Percentiles rank a stretch among this genome's conserved stretches.
phyloP scores from a whole-genome alignment of 2,329 filamentous ascomycete genomes.

The Colletotrichum incanum region DNA sequence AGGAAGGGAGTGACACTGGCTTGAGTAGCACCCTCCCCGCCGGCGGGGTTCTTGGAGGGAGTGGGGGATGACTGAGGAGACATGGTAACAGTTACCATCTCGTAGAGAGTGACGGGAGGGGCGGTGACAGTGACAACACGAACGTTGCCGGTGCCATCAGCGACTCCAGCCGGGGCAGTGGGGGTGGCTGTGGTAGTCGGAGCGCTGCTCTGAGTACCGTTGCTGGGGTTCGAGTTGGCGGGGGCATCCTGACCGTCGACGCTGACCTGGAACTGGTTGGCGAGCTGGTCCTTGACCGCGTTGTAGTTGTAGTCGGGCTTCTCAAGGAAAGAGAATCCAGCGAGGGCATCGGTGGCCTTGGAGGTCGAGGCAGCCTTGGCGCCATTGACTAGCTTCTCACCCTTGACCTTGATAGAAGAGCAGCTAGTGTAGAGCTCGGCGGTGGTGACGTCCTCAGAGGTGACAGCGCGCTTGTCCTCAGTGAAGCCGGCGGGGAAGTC shows the following conservation, averaged over 20 bases:
- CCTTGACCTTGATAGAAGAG: slow-evolving; percentile 42
- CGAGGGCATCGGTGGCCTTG: slow-evolving; percentile 36
- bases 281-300: slow-evolving; percentile 63
- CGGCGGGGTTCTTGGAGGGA: slow-evolving; percentile 57
- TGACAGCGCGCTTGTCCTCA: slow-evolving; percentile 41
- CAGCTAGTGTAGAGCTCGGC: slow-evolving; percentile 58
- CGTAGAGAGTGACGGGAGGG: slow-evolving; percentile 41
- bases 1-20: slow-evolving; percentile 41
- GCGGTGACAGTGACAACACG: slow-evolving; percentile 43
- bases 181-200: slow-evolving; percentile 43
- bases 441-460: slow-evolving; percentile 36
- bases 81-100: slow-evolving; percentile 58
- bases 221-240: slow-evolving; percentile 37
- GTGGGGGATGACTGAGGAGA: slow-evolving; percentile 52
- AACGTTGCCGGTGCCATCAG: slow-evolving; percentile 13
- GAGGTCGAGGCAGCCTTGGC: slow-evolving; percentile 34
- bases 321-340: slow-evolving; percentile 50
- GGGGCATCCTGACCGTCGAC: slow-evolving; percentile 49
- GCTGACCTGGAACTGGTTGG: slow-evolving; percentile 61
- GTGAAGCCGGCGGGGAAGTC: slow-evolving; percentile 53
- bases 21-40: slow-evolving; percentile 48
- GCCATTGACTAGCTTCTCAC: slow-evolving; percentile 31
- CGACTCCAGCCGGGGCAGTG: slow-evolving; percentile 16
- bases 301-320: slow-evolving; percentile 59
- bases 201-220: slow-evolving; percentile 44